Percentiles rank a stretch among this genome's conserved stretches.
Conservation (phyloP, 2,329 filamentous ascomycete genomes). For the Monosporascus sp. region DNA sequence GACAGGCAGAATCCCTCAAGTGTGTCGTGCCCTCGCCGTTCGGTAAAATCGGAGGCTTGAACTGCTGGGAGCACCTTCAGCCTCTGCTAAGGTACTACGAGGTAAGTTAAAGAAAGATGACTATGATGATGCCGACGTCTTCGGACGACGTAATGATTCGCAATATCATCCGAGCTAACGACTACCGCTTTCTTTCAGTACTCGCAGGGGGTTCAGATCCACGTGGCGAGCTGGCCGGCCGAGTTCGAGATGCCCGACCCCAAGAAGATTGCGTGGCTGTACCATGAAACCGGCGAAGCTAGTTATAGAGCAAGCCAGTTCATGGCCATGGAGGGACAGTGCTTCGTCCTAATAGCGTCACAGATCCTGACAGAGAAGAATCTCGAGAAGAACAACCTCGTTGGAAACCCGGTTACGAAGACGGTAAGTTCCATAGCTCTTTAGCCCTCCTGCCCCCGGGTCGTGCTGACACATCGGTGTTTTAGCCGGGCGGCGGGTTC, state of each 20-base stretch:
- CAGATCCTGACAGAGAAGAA: slow-evolving; percentile 36
- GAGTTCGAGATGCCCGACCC: slow-evolving; percentile 31
- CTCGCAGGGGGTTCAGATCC: slow-evolving; percentile 30
- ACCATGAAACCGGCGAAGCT: slow-evolving; percentile 30
- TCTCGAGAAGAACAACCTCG: slow-evolving; percentile 33
- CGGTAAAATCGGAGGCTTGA: slow-evolving; percentile 48
- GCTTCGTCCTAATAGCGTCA: slow-evolving; percentile 35
- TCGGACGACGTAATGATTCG: too few relatives aligned
- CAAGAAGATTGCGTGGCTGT: slow-evolving; percentile 29
- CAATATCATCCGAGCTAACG: too few relatives aligned
- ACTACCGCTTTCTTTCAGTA: slow-evolving; percentile 7
- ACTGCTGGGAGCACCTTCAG: slow-evolving; percentile 55
- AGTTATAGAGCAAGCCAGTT: slow-evolving; percentile 32
- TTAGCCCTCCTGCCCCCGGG: background rate
- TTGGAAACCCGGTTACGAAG: slow-evolving; percentile 32
- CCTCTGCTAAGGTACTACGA: slow-evolving; percentile 38
- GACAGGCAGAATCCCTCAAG: slow-evolving; percentile 50
- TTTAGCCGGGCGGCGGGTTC: slow-evolving; percentile 37
- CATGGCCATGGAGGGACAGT: slow-evolving; percentile 39
- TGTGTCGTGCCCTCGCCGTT: slow-evolving; percentile 46
- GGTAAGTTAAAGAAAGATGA: too few relatives aligned
- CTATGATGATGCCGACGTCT: too few relatives aligned
- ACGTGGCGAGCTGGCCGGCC: slow-evolving; percentile 29
- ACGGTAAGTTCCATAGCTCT: slow-evolving; percentile 17
- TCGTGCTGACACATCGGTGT: slow-evolving; percentile 10